Percentiles rank a stretch among this genome's conserved stretches.
phyloP scores from a whole-genome alignment of 1,284 basidiomycete species.

The Ceratobasidium sp. region DNA sequence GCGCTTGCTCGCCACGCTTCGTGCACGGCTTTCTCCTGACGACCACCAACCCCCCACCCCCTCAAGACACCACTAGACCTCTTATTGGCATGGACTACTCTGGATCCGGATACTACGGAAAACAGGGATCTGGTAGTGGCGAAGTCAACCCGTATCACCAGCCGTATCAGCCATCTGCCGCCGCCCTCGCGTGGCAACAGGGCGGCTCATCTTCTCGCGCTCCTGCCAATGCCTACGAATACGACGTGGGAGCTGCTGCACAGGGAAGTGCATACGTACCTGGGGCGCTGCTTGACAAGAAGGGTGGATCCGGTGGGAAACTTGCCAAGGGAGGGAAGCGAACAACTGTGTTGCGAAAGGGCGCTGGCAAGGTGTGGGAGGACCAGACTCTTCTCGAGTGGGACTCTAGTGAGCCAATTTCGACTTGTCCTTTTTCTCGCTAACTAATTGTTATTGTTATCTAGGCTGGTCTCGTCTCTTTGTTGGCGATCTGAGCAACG shows the following conservation, averaged over 20 bases:
- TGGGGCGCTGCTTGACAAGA: slow-evolving; percentile 87
- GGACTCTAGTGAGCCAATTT: slow-evolving; percentile 84
- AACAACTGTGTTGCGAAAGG: slow-evolving; percentile 93
- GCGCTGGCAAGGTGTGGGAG: slow-evolving; percentile 96
- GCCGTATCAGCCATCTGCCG: slow-evolving; percentile 59
- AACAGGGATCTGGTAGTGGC: slow-evolving; percentile 41
- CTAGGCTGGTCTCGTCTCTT: slow-evolving; percentile 97
- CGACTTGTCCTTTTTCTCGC: slow-evolving; percentile 13
- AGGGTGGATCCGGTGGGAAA: slow-evolving; percentile 84
- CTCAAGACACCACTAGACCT: not conserved
- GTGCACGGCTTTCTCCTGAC: not conserved
- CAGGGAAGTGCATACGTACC: slow-evolving; percentile 91
- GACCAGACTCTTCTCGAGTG: slow-evolving; percentile 97
- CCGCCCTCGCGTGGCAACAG: slow-evolving; percentile 70
- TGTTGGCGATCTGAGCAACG: slow-evolving; percentile 97
- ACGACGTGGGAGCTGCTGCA: slow-evolving; percentile 86
- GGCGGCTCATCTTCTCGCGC: slow-evolving; percentile 70
- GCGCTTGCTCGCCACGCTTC: not conserved
- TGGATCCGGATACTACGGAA: slow-evolving; percentile 17
- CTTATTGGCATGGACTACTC: slow-evolving; percentile 17
- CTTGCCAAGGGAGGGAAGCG: slow-evolving; percentile 91
- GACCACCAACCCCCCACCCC: slow-evolving; percentile 10
- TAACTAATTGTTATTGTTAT: slow-evolving; percentile 46
- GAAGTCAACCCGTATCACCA: slow-evolving; percentile 63
- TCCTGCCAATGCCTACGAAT: slow-evolving; percentile 89